Percentiles rank a stretch among this genome's conserved stretches.
Conservation (phyloP, 192 early-diverging fungal species). For the Coemansia sp. region DNA sequence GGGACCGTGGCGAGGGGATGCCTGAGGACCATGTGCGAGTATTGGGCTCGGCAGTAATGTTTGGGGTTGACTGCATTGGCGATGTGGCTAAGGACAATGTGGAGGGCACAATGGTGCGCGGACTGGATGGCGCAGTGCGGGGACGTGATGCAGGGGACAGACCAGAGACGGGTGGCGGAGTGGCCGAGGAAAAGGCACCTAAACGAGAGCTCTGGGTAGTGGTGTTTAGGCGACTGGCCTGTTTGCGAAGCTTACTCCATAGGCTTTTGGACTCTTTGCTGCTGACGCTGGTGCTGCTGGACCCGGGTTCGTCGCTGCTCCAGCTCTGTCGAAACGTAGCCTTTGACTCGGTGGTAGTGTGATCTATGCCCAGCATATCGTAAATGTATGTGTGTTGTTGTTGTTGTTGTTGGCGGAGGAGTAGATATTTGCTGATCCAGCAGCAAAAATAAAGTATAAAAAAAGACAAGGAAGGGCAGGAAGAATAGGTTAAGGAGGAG, state of each 20-base stretch:
- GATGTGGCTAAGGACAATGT: background rate
- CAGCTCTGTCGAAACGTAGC: slow-evolving; percentile 37
- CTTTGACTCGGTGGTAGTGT: background rate
- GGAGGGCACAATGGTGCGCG: background rate
- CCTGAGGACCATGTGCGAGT: slow-evolving; percentile 2
- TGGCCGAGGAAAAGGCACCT: background rate
- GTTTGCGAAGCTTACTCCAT: slow-evolving; percentile 48
- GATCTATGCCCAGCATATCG: slow-evolving; percentile 9
- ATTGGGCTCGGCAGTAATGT: background rate
- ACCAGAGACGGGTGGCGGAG: background rate
- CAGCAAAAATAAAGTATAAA: background rate
- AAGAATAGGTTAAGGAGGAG: background rate
- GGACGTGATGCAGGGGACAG: background rate
- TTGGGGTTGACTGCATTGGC: background rate
- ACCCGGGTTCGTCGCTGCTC: slow-evolving; percentile 48
- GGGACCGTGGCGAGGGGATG: background rate
- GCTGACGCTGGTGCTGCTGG: slow-evolving; percentile 36
- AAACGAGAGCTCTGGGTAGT: background rate
- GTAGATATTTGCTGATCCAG: background rate
- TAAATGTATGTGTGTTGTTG: slow-evolving; percentile 8
- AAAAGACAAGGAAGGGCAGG: background rate
- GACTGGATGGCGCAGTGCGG: slow-evolving; percentile 4
- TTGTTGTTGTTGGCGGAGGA: background rate
- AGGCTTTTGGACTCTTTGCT: slow-evolving; percentile 33
- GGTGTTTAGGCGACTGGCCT: slow-evolving; percentile 29